A percentile compares a stretch with the other conserved stretches of the same genome.
Conservation (phyloP, 257 asterid species). For the Thymus quinquecostatus region DNA sequence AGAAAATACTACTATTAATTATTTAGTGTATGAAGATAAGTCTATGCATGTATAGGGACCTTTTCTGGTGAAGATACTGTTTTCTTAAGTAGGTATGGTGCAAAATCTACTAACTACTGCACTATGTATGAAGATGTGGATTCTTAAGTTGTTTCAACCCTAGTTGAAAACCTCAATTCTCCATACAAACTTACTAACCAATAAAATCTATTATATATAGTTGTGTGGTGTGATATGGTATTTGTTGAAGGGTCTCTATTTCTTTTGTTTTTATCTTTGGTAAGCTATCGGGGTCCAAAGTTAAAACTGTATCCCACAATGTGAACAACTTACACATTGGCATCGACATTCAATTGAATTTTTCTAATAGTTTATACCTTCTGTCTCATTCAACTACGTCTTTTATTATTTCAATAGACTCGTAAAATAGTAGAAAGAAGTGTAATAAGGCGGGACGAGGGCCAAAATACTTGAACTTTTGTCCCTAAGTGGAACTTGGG, state of each 20-base stretch:
- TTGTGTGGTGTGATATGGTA: neutral
- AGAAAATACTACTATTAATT: neutral
- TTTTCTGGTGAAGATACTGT: constrained; percentile 48
- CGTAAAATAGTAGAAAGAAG: too few relatives aligned
- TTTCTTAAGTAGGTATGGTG: constrained; percentile 53
- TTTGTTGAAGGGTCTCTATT: constrained; percentile 51
- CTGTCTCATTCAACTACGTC: too few relatives aligned
- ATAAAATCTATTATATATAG: neutral
- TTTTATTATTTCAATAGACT: too few relatives aligned
- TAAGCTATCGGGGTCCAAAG: too few relatives aligned
- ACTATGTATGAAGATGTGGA: neutral
- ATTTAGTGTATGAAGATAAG: neutral
- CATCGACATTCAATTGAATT: too few relatives aligned
- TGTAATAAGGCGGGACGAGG: too few relatives aligned
- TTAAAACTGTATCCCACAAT: too few relatives aligned
- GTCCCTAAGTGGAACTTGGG: constrained; percentile 29
- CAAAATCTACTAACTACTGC: constrained; percentile 27
- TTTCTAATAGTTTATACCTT: too few relatives aligned
- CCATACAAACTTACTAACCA: neutral
- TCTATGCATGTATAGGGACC: neutral
- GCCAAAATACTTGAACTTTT: neutral
- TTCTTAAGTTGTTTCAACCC: neutral
- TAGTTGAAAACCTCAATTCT: constrained; percentile 12
- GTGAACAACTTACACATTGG: too few relatives aligned
- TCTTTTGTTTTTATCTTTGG: neutral